These are phyloP conservation scores for Chaetomidium leptoderma DNA, from an alignment of 495 filamentous ascomycete genomes.

Conservation along the genomic window DNA sequence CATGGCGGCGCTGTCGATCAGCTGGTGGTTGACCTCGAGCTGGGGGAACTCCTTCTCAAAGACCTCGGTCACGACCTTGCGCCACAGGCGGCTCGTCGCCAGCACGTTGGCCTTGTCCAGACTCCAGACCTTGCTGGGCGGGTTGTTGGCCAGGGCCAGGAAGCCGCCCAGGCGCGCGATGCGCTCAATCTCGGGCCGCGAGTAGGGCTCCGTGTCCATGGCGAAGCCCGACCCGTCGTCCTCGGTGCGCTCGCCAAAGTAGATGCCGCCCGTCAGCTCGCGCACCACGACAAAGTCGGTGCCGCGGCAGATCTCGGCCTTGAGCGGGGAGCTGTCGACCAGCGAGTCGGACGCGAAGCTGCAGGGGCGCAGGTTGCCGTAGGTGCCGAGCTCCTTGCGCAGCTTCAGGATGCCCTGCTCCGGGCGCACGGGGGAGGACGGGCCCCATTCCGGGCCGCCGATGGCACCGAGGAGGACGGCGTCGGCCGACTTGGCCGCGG, in stretches of 20 bases:
- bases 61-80: constrained; percentile 78
- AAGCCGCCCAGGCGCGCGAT: constrained; percentile 78
- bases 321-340: constrained; percentile 82
- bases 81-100: constrained; percentile 84
- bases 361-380: constrained; percentile 96
- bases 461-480: constrained; percentile 93
- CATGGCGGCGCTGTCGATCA: constrained; percentile 96
- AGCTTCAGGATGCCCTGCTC: constrained; percentile 92
- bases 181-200: constrained; percentile 80
- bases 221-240: constrained; percentile 72
- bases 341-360: constrained; percentile 90
- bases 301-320: constrained; percentile 77
- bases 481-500: constrained; percentile 82
- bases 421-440: constrained; percentile 75
- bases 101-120: constrained; percentile 98
- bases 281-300: constrained; percentile 94
- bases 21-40: constrained; percentile 77
- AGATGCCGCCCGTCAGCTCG: constrained; percentile 92
- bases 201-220: constrained; percentile 87
- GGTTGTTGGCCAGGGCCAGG: constrained; percentile 74
- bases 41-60: constrained; percentile 84
- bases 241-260: constrained; percentile 92
- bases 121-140: constrained; percentile 78
- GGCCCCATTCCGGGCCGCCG: constrained; percentile 95
- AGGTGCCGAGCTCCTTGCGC: constrained; percentile 89